Base-by-base conservation (phyloP, 192 early-diverging fungal genomes). In the Gigaspora rosea region DNA sequence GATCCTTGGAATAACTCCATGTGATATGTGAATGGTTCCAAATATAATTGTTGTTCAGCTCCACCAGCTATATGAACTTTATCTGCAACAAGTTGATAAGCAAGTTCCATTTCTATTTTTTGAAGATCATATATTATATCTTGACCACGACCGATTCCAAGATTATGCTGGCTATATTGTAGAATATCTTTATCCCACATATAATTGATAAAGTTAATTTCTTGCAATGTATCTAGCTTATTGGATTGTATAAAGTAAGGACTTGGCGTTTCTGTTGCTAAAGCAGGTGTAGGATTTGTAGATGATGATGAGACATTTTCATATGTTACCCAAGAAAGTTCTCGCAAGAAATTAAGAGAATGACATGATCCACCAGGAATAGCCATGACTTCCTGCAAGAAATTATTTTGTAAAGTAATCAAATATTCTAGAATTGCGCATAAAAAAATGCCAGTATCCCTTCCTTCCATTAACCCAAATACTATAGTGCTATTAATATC, bases 321-420 rank as follows among this genome's bases (percentile, higher is more conserved):
- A 0, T 50, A 4, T 10, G 10, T 46, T 66, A 41, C 35, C 36
- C n/a, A 32, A 6, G 47, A 50, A 69, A 47, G 67, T 36, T 46
- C 46, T 57, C 75, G 46, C 13, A 79, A 22, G 41, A 79, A 79
- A 41, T 41, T 47, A 22, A 79, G 46, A 35, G 78, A 67, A 15
- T 16, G 20, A 58, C 72, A 75, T 1, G 18, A 13, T 15, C 35
- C 63, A 49, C 52, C 32, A 51, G 35, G 13, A 16, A 79, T 79
- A 6, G 15, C n/a, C 12, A 72, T 46, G 5, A 79, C 33, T 32
- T 75, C 63, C 56, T 13, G 18, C 8, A 79, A 51, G 35, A 79
- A 79, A n/a, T 75, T 63, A 46, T 79, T 79, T 79, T 79, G 78
- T 27, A 74, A 20, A 27, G 15, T 52, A 46, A 74, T 57, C 20